These are phyloP conservation scores for Fraxinus nigra DNA, from an alignment of 305 asterid species.

Conservation along the genomic window DNA sequence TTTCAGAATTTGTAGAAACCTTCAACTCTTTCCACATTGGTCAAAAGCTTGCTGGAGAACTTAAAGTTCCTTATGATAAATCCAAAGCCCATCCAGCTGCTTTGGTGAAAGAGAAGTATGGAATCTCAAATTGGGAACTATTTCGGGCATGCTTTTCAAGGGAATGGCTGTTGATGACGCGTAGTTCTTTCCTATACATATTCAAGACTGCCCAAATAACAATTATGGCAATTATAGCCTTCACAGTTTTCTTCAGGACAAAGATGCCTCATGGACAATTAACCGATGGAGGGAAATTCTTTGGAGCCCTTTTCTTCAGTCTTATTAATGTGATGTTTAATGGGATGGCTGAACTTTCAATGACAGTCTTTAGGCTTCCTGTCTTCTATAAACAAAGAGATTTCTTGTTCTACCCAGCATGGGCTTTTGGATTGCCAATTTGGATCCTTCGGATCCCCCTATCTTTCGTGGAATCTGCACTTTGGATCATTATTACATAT, in stretches of 20 bases:
- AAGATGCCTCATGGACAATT: slow-evolving; percentile 42
- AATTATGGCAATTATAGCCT: slow-evolving; percentile 37
- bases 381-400: slow-evolving; percentile 55
- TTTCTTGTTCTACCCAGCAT: slow-evolving; percentile 49
- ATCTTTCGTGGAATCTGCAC: slow-evolving; percentile 33
- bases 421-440: slow-evolving; percentile 54
- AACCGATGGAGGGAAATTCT: slow-evolving; percentile 37
- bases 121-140: slow-evolving; percentile 25
- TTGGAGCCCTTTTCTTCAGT: slow-evolving; percentile 49
- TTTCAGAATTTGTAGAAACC: slow-evolving; percentile 37
- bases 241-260: slow-evolving; percentile 47
- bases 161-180: slow-evolving; percentile 52
- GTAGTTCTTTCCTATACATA: slow-evolving; percentile 45
- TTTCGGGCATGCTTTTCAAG: slow-evolving; percentile 44
- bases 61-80: slow-evolving; percentile 12
- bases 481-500: slow-evolving; percentile 49
- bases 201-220: slow-evolving; percentile 46
- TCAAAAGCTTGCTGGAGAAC: slow-evolving; percentile 32
- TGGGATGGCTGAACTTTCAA: slow-evolving; percentile 51
- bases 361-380: slow-evolving; percentile 46
- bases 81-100: background rate
- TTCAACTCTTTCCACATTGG: slow-evolving; percentile 45
- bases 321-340: slow-evolving; percentile 47
- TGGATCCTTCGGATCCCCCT: slow-evolving; percentile 45
- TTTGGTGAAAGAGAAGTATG: background rate